These are phyloP conservation scores for Leccinum angustisporum DNA, from an alignment of 1,284 basidiomycete species.

Conservation along the genomic window DNA sequence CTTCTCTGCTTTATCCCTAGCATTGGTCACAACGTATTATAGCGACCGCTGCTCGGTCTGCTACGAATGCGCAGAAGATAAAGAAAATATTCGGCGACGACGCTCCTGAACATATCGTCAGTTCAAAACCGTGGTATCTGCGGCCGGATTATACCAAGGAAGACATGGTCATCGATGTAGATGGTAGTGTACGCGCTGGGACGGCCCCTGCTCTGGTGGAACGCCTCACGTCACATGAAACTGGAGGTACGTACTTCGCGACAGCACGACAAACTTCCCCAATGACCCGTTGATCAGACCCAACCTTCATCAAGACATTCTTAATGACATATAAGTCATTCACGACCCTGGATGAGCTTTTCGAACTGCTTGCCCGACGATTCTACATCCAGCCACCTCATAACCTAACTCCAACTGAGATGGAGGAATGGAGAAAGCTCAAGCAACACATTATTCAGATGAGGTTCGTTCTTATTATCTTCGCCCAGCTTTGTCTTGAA, in stretches of 20 bases:
- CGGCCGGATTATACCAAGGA: conserved; percentile 75
- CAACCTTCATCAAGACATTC: conserved; percentile 89
- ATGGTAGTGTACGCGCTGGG: conserved; percentile 83
- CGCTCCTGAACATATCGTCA: conserved; percentile 47
- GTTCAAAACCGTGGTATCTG: conserved; percentile 83
- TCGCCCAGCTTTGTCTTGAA: conserved; percentile 6
- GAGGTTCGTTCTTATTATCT: conserved; percentile 53
- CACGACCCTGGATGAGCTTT: conserved; percentile 81
- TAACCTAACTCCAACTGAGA: conserved; percentile 63
- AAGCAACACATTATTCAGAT: conserved; percentile 90
- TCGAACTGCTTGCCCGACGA: conserved; percentile 83
- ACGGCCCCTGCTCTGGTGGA: conserved; percentile 86
- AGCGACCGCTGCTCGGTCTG: conserved; percentile 31
- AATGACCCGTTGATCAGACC: conserved; percentile 47
- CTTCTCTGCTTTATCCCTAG: neutral
- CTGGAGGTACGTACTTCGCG: conserved; percentile 56
- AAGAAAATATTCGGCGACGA: conserved; percentile 79
- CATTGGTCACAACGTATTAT: conserved; percentile 11
- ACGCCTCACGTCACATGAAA: conserved; percentile 87
- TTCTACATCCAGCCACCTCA: conserved; percentile 82
- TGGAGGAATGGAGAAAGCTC: conserved; percentile 80
- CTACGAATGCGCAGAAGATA: conserved; percentile 58
- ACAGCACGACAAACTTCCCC: neutral
- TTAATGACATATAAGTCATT: conserved; percentile 98
- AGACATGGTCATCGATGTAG: conserved; percentile 84